Conservation (phyloP, 192 early-diverging fungal genomes). For the Coemansia guatemalensis region DNA sequence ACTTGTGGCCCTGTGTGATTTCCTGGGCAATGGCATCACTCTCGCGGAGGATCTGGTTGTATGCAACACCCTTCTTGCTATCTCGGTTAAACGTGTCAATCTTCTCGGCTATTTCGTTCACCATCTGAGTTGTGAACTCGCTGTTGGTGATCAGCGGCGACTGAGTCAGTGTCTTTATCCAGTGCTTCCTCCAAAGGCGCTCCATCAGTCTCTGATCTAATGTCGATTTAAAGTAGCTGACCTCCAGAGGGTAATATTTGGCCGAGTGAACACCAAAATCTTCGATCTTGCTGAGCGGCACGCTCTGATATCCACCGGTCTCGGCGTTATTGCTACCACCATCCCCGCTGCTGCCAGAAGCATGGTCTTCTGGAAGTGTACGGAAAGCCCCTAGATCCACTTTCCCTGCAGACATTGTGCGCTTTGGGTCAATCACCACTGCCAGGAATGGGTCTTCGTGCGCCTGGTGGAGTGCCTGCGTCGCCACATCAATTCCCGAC, state of each 20-base stretch:
- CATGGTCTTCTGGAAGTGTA: conserved; percentile 81
- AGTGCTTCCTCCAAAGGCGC: conserved; percentile 96
- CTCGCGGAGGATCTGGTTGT: conserved; percentile 34
- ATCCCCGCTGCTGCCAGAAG: conserved; percentile 1
- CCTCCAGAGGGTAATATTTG: conserved; percentile 85
- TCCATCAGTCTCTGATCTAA: conserved; percentile 86
- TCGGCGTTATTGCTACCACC: neutral
- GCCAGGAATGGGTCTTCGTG: conserved; percentile 94
- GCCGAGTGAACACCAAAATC: conserved; percentile 96
- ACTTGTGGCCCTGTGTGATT: conserved; percentile 42
- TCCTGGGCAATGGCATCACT: conserved; percentile 47
- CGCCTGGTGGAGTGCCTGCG: conserved; percentile 94
- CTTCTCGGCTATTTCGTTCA: conserved; percentile 43
- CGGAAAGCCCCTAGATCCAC: conserved; percentile 98
- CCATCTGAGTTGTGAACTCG: conserved; percentile 45
- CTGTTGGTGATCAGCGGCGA: conserved; percentile 81
- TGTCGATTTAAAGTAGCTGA: conserved; percentile 91
- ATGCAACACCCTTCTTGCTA: conserved; percentile 29
- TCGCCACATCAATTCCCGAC: conserved; percentile 96
- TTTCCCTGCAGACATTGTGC: conserved; percentile 94
- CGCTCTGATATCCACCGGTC: conserved; percentile 27
- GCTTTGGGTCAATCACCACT: conserved; percentile 96
- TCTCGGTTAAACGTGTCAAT: conserved; percentile 29
- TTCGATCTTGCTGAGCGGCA: conserved; percentile 94
- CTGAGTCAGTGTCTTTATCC: conserved; percentile 94